Percentiles rank a stretch among this genome's conserved stretches.
Evolutionary conservation across 257 asterid species (phyloP).

Genomic region (Henckelia pumila): DNA sequence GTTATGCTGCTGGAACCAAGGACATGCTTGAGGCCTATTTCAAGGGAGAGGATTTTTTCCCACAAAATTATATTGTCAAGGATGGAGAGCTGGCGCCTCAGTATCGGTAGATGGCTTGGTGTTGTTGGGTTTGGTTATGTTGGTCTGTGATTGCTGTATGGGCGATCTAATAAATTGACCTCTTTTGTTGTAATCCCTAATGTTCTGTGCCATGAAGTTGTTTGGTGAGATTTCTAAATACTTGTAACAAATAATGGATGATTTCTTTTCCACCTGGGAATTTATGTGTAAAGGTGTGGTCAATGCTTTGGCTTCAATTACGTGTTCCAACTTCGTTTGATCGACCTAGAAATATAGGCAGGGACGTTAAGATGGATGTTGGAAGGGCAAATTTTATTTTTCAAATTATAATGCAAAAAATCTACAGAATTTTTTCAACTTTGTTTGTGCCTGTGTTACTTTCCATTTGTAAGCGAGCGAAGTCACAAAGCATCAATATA

Average conservation of each 20-base stretch:
- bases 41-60: constrained; percentile 92
- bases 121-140: not conserved
- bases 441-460: too few species aligned
- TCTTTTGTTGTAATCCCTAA: not conserved
- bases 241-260: not conserved
- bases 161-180: constrained; percentile 21
- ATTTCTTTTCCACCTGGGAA: not conserved
- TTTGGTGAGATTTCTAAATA: not conserved
- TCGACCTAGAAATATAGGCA: too few species aligned
- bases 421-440: too few species aligned
- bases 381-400: too few species aligned
- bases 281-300: too few species aligned
- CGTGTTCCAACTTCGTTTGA: too few species aligned
- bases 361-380: too few species aligned
- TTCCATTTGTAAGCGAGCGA: too few species aligned
- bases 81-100: constrained; percentile 95
- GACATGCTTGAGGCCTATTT: constrained; percentile 95
- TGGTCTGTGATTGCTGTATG: not conserved
- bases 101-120: constrained; percentile 52
- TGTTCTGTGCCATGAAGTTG: not conserved
- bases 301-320: too few species aligned
- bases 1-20: constrained; percentile 90
- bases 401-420: too few species aligned
- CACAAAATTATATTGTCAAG: constrained; percentile 88
- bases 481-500: too few species aligned